Percentiles rank a stretch among this genome's conserved stretches.
phyloP scores from a whole-genome alignment of 2,329 filamentous ascomycete species.

The Bipolaris bicolor region DNA sequence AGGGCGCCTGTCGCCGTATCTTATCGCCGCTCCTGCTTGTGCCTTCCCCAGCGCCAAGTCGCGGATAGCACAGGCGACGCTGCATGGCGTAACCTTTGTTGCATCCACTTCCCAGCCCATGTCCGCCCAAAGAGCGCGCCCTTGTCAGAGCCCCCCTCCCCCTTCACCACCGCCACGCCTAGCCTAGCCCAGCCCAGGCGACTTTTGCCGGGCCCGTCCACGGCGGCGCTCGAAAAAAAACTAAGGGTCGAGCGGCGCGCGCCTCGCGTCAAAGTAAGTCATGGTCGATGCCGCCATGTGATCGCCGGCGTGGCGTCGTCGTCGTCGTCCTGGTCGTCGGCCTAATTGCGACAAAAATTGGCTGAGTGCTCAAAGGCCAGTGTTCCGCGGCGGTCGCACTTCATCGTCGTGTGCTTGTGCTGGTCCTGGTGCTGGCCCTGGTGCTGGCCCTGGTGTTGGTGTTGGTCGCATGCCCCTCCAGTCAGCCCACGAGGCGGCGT shows the following conservation, averaged over 20 bases:
- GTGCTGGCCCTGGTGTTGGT: no score
- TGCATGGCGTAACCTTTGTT: not conserved
- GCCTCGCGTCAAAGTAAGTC: constrained; percentile 8
- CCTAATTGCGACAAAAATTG: constrained; percentile 21
- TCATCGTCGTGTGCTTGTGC: no score
- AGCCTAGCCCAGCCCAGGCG: constrained; percentile 4
- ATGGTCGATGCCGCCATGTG: constrained; percentile 11
- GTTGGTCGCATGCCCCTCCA: no score
- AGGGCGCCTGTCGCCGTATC: constrained; percentile 3
- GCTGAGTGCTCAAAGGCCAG: not conserved
- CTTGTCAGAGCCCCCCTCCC: not conserved
- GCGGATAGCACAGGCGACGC: constrained; percentile 5
- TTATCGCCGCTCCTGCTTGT: constrained; percentile 23
- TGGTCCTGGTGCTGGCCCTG: no score
- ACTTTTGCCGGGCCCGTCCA: constrained; percentile 12
- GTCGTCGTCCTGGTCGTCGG: not conserved
- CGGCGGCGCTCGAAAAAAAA: not conserved
- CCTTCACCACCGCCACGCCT: not conserved
- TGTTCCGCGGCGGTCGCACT: no score
- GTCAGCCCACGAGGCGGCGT: no score
- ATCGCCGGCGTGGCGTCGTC: constrained; percentile 31
- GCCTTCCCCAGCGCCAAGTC: constrained; percentile 15
- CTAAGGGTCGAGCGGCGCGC: constrained; percentile 8
- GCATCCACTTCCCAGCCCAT: not conserved
- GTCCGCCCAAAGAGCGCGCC: not conserved